Evolutionary conservation across 2,329 filamentous ascomycete genomes (phyloP), one percentile per base, ranked within the genome.

Genomic region (Colletotrichum coccodes): DNA sequence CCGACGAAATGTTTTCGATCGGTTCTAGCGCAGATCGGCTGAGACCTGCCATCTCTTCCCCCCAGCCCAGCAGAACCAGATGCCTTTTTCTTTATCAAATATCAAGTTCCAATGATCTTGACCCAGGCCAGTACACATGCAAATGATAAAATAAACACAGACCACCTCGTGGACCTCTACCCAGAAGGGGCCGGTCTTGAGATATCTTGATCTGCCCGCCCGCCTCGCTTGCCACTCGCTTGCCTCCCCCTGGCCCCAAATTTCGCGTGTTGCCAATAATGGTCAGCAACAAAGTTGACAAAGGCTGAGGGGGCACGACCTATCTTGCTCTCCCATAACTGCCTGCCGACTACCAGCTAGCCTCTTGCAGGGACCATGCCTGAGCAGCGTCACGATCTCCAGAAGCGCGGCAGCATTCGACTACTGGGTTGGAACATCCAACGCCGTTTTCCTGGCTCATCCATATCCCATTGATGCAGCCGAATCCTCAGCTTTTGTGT

Each of bases 1-100:
- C 16, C 38, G 14, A 14, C n/a, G 16, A 12, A 40, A 52, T 12
- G 68, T 64, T 61, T 73, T 74, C 73, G 71, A 73, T 73, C 72
- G 68, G 68, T 70, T 71, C 71, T 75, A 72, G 72, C 73, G 74
- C 64, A 68, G 69, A 72, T 72, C 71, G 72, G 73, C 72, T 73
- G 73, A 75, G 73, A 74, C 74, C 71, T 75, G 72, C 73, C 71
- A 75, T 74, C 70, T 66, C 54, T 34, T 6, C 8, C 42, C 28
- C 28, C 30, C 14, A 52, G 14, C 30, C 16, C 47, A 12, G 47
- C 23, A 49, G 46, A 26, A 3, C 11, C 46, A 49, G 23, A 7
- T 21, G 14, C n/a, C 12, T 53, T 34, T 32, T 11, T 23, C 36
- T 42, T 11, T 23, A 23, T 42, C 36, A 42, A 21, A 56, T 30